These are phyloP conservation scores for Neoscytalidium dimidiatum DNA, from an alignment of 2,329 filamentous ascomycete genomes.

Conservation along the genomic window DNA sequence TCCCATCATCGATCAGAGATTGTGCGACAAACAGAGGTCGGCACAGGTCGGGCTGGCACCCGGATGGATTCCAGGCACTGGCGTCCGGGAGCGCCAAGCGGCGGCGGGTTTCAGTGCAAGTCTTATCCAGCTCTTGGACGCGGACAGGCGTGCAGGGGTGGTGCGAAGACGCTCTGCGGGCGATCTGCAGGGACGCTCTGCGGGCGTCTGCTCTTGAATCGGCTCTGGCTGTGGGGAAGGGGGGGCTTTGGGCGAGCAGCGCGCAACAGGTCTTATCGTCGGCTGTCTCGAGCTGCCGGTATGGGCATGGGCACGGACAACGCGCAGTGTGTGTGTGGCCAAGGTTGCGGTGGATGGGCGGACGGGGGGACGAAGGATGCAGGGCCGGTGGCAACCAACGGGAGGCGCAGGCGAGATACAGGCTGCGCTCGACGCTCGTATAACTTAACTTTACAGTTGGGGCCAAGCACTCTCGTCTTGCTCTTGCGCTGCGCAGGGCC, in stretches of 20 bases:
- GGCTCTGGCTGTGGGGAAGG: conserved; percentile 2
- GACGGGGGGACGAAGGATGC: neutral
- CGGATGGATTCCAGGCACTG: neutral
- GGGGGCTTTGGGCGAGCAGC: neutral
- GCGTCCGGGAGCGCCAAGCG: neutral
- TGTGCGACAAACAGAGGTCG: neutral
- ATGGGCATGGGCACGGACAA: neutral
- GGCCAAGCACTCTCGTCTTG: conserved; percentile 9
- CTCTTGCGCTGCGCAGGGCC: neutral
- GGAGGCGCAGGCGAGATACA: neutral
- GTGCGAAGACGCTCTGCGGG: neutral
- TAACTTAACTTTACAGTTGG: neutral
- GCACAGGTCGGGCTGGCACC: too few relatives aligned
- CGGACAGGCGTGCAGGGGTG: neutral
- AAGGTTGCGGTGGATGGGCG: neutral
- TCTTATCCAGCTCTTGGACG: neutral
- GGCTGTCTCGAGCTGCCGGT: conserved; percentile 8
- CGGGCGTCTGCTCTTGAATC: neutral
- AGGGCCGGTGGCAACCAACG: neutral
- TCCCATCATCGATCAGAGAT: neutral
- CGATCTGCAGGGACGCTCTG: conserved; percentile 15
- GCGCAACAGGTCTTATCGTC: neutral
- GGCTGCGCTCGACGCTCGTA: neutral
- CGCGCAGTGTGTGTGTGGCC: too few relatives aligned
- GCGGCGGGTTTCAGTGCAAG: neutral